Evolutionary conservation across 768 basidiomycete genomes (phyloP), one percentile per base, ranked within the genome.

Genomic region (Trametes gibbosa): DNA sequence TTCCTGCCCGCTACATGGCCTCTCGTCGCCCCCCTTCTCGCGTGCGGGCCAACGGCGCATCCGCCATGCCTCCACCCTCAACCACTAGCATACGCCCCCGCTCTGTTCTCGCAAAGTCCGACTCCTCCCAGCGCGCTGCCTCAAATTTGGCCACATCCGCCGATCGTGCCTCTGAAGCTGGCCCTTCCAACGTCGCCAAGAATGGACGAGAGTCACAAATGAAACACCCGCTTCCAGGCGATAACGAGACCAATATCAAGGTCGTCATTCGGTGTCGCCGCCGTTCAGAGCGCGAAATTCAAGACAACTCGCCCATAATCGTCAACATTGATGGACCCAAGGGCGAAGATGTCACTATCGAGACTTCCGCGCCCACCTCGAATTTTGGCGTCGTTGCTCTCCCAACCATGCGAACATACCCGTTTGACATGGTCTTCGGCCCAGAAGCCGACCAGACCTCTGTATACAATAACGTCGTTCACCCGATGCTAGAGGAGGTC

Each of bases 381-480:
- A 87, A 83, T 56, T 71, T 93, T 6, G 90, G 90, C n/a, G 66
- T 92, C 43, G 78, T 90, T 13, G 85, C 84, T 5, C 76, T 86
- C n/a, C 82, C 91, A 23, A 89, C 89, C 12, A 84, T 86, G 2
- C 79, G 89, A 51, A 96, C 92, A 2, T 99, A 98, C 72, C 87
- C 91, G 3, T 99, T 97, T 72, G 95, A 98, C 73, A 77, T 90
- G 25, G 97, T 97, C 7, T 98, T 97, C 76, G 96, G 97, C 2
- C 94, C 95, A 19, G 95, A 97, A 71, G 95, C 95, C 23, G 94
- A 96, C 70, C 97, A 99, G 70, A 86, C 90, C 21, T 83, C 92
- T 82, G 82, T 99, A 12, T 99, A 96, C 71, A 84, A 92, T 56
- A 90, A 97, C 52, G 96, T 98, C 40, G 96, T 98, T 41, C 82